Conservation (phyloP, 192 early-diverging fungal genomes). For the Backusella tuberculispora region DNA sequence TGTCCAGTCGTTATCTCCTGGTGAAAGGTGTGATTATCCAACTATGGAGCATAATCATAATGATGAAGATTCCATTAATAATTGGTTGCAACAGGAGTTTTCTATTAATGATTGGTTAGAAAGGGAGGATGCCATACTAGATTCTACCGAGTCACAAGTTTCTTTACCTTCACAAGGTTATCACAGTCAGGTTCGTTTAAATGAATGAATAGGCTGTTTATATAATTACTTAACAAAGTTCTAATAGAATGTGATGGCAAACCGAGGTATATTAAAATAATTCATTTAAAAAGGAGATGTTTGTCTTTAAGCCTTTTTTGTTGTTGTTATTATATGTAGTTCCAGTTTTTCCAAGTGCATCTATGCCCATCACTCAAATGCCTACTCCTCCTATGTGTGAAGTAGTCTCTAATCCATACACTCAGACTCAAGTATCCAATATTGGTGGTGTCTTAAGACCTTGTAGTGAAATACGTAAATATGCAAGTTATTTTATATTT, state of each 20-base stretch:
- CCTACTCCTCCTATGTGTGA: neutral
- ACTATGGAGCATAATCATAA: neutral
- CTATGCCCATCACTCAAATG: neutral
- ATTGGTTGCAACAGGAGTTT: neutral
- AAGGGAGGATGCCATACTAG: conserved; percentile 2
- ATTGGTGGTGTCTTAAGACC: neutral
- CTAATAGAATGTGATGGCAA: neutral
- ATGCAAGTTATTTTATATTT: neutral
- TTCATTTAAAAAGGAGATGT: neutral
- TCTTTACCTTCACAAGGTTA: neutral
- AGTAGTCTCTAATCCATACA: neutral
- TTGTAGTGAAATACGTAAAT: conserved; percentile 14
- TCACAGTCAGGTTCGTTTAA: neutral
- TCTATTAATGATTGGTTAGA: conserved; percentile 7
- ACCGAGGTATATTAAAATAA: neutral
- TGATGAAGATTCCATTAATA: neutral
- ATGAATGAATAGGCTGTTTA: neutral
- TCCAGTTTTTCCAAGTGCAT: neutral
- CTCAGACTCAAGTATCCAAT: neutral
- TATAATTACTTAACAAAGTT: neutral
- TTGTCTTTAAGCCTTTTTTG: neutral
- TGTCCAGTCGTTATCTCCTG: neutral
- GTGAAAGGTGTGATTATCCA: neutral
- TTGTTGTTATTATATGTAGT: neutral
- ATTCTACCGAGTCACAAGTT: neutral